Evolutionary conservation across 2,329 filamentous ascomycete genomes (phyloP).

Genomic region (Tolypocladium ophioglossoides): DNA sequence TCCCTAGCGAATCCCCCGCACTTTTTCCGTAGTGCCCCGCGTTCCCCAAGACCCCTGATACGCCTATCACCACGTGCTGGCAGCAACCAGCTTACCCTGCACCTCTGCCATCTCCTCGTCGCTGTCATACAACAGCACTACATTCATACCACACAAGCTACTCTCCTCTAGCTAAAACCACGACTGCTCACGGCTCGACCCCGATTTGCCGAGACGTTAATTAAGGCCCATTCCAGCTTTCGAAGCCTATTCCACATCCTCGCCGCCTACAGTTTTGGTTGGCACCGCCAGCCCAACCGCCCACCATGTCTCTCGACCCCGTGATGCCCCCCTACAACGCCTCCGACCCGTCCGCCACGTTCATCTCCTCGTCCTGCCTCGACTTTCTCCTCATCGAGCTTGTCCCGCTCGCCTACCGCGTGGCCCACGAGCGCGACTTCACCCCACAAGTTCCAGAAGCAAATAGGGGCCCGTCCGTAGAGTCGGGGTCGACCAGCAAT

Average conservation of each 20-base stretch:
- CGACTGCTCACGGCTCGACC: background rate
- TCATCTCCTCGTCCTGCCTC: constrained; percentile 75
- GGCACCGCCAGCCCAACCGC: background rate
- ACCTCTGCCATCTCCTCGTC: background rate
- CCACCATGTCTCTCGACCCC: constrained; percentile 61
- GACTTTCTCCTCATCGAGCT: constrained; percentile 95
- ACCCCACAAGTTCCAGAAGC: constrained; percentile 7
- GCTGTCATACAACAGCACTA: background rate
- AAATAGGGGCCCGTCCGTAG: background rate
- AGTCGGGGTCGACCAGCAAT: background rate
- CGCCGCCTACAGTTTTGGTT: background rate
- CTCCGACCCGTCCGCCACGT: constrained; percentile 63
- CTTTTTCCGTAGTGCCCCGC: background rate
- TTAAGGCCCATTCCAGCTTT: background rate
- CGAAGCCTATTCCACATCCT: background rate
- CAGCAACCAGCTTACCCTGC: background rate
- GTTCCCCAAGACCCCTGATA: background rate
- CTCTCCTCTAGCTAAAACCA: background rate
- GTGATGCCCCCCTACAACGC: constrained; percentile 59
- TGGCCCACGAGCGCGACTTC: constrained; percentile 61
- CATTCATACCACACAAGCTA: background rate
- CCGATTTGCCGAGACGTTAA: background rate
- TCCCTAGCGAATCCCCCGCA: background rate
- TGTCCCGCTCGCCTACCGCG: constrained; percentile 83
- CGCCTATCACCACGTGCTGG: background rate